Percentiles rank a stretch among this genome's conserved stretches.
Evolutionary conservation across 306 rosid genomes (phyloP).

Genomic region (Fragaria ananassa): DNA sequence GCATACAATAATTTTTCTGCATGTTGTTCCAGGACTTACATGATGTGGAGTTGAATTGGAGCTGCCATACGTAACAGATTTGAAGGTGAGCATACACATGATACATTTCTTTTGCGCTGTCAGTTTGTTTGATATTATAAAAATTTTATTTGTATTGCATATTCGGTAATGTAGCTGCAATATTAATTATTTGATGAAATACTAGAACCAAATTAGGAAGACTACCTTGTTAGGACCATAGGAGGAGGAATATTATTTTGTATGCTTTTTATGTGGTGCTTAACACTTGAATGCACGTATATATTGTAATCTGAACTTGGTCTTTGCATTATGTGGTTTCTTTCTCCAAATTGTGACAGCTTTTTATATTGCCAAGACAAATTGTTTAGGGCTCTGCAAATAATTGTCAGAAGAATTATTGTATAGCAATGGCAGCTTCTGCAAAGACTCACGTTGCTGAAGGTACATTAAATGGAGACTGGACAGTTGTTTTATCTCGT

Average conservation of each 20-base stretch:
- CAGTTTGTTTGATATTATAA: too few relatives aligned
- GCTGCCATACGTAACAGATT: too few relatives aligned
- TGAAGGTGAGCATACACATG: too few relatives aligned
- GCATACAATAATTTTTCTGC: too few relatives aligned
- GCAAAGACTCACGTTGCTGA: slow-evolving; percentile 36
- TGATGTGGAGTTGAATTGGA: too few relatives aligned
- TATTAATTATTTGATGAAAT: too few relatives aligned
- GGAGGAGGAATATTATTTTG: not conserved
- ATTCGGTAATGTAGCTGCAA: too few relatives aligned
- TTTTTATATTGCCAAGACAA: not conserved
- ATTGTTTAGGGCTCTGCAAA: not conserved
- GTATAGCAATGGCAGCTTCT: slow-evolving; percentile 55
- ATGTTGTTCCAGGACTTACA: too few relatives aligned
- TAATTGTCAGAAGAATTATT: not conserved
- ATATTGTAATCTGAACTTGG: not conserved
- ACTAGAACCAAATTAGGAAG: too few relatives aligned
- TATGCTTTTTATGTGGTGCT: not conserved
- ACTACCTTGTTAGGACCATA: too few relatives aligned
- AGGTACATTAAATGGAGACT: slow-evolving; percentile 39
- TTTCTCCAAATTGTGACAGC: not conserved
- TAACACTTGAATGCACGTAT: not conserved
- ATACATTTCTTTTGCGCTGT: too few relatives aligned
- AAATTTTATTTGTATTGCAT: too few relatives aligned
- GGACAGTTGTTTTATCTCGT: slow-evolving; percentile 75
- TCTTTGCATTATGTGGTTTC: not conserved